Percentiles rank a stretch among this genome's conserved stretches.
Conservation (phyloP, 2,329 filamentous ascomycete genomes). For the Neofusicoccum ribis region DNA sequence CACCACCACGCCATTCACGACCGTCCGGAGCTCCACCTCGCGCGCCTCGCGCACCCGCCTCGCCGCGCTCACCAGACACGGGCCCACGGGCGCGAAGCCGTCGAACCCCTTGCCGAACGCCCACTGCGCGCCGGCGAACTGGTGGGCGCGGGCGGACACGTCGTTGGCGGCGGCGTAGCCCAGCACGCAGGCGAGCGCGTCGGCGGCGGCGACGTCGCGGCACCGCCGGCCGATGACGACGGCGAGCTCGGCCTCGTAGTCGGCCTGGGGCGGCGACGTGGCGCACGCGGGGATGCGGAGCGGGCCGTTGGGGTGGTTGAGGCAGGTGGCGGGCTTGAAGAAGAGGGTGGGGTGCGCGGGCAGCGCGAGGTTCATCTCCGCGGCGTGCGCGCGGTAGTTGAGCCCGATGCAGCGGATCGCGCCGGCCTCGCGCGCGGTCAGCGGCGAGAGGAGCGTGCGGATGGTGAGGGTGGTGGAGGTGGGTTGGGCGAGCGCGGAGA, state of each 20-base stretch:
- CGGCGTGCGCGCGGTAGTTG: constrained; percentile 37
- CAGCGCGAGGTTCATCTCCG: constrained; percentile 28
- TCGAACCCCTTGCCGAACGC: constrained; percentile 49
- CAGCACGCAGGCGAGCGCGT: constrained; percentile 61
- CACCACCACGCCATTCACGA: constrained; percentile 46
- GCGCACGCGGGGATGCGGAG: background rate
- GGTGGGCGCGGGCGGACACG: constrained; percentile 59
- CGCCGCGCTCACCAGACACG: constrained; percentile 32
- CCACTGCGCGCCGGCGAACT: constrained; percentile 42
- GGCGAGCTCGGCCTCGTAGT: constrained; percentile 34
- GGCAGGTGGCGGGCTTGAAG: background rate
- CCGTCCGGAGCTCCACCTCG: constrained; percentile 38
- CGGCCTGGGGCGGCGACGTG: background rate
- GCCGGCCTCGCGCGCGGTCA: constrained; percentile 27
- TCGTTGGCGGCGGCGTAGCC: constrained; percentile 67
- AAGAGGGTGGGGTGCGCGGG: background rate
- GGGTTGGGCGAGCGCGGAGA: constrained; percentile 11
- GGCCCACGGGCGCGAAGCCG: constrained; percentile 47
- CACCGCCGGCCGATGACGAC: constrained; percentile 34
- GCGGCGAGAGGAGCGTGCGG: constrained; percentile 30
- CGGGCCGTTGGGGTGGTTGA: background rate
- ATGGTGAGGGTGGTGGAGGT: constrained; percentile 19
- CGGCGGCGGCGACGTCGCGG: constrained; percentile 47
- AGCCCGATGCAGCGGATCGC: constrained; percentile 37
- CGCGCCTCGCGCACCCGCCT: constrained; percentile 34